Evolutionary conservation across 2,329 filamentous ascomycete genomes (phyloP).

Genomic region (Coleophoma cylindrospora): DNA sequence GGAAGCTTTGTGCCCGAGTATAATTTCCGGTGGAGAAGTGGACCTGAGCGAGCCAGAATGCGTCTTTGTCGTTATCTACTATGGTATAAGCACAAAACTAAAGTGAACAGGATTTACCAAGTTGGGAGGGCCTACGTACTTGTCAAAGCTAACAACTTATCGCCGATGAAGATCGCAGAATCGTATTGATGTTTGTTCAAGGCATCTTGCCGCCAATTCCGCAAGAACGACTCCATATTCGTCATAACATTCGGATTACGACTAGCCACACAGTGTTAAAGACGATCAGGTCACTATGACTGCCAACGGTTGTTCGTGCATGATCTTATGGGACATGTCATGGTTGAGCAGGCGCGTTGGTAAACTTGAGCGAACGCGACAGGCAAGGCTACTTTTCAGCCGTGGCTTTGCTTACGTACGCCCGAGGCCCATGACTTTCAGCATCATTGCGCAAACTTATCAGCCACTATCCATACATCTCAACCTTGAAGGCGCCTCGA

Average conservation of each 20-base stretch:
- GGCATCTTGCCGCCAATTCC: conserved; percentile 92
- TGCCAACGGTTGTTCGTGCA: too few species aligned
- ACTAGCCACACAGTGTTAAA: too few species aligned
- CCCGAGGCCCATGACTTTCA: too few species aligned
- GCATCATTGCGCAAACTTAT: too few species aligned
- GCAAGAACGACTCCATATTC: conserved; percentile 84
- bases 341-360: neutral
- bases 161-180: conserved; percentile 92
- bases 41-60: conserved; percentile 96
- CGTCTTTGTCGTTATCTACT: conserved; percentile 85
- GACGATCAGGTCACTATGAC: too few species aligned
- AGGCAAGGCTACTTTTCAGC: too few species aligned
- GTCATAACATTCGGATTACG: too few species aligned
- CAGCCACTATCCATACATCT: too few species aligned
- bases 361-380: too few species aligned
- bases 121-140: conserved; percentile 49
- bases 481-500: too few species aligned
- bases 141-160: conserved; percentile 92
- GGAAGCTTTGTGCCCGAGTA: conserved; percentile 80
- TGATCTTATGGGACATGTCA: neutral
- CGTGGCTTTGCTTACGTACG: too few species aligned
- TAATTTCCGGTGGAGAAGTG: conserved; percentile 96
- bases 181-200: conserved; percentile 95
- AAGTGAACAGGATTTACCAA: neutral
- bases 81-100: conserved; percentile 6